Percentiles rank a stretch among this genome's conserved stretches.
Evolutionary conservation across 208 protist genomes (phyloP).

Genomic region (Wallacemonas sp.): DNA sequence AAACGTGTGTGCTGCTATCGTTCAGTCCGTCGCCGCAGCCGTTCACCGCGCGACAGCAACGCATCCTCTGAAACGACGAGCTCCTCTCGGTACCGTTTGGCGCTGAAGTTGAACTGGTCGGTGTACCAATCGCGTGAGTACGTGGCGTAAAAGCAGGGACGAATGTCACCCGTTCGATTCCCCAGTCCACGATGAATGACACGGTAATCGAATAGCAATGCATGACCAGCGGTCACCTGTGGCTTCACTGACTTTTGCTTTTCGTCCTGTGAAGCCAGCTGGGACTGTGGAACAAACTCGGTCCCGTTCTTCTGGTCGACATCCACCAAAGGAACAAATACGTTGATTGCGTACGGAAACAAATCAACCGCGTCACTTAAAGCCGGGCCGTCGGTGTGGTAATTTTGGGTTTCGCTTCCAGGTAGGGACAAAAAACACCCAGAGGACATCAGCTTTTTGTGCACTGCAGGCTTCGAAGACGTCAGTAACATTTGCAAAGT

Average conservation of each 20-base stretch:
- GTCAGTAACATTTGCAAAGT: constrained; percentile 34
- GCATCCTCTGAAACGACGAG: constrained; percentile 23
- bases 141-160: constrained; percentile 68
- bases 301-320: constrained; percentile 60
- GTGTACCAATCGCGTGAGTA: constrained; percentile 57
- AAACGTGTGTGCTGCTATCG: too few species aligned
- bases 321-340: constrained; percentile 66
- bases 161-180: constrained; percentile 33
- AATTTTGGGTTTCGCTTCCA: constrained; percentile 47
- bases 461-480: not conserved
- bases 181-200: constrained; percentile 55
- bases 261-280: constrained; percentile 15
- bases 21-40: constrained; percentile 19
- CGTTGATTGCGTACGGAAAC: constrained; percentile 69
- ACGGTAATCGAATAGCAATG: constrained; percentile 67
- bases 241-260: constrained; percentile 30
- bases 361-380: constrained; percentile 49
- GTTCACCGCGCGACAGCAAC: constrained; percentile 22
- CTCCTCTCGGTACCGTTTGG: constrained; percentile 32
- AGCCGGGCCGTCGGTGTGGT: constrained; percentile 58
- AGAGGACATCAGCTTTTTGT: constrained; percentile 52
- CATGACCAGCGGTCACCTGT: constrained; percentile 35
- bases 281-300: constrained; percentile 51
- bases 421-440: constrained; percentile 67
- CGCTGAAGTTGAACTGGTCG: constrained; percentile 66